A percentile compares a stretch with the other conserved stretches of the same genome.
These are phyloP conservation scores for Linum trigynum DNA, from an alignment of 345 rosid species.

Conservation along the genomic window DNA sequence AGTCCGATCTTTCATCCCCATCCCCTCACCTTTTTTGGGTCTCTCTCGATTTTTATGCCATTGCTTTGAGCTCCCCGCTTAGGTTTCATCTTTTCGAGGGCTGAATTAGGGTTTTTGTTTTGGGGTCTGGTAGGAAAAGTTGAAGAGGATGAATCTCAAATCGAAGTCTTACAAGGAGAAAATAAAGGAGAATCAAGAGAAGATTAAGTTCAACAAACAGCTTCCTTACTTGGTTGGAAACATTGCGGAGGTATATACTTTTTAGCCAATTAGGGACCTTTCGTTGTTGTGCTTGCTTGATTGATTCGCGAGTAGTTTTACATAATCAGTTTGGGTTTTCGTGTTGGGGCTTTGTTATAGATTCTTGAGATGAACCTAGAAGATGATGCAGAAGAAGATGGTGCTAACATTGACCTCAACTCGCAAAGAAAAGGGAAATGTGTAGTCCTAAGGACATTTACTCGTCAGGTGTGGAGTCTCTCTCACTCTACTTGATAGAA, in stretches of 20 bases:
- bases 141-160: conserved; percentile 76
- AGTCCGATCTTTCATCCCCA: conserved; percentile 7
- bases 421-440: conserved; percentile 98
- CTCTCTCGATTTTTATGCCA: neutral
- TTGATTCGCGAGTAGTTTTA: neutral
- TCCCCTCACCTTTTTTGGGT: neutral
- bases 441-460: conserved; percentile 92
- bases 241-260: conserved; percentile 70
- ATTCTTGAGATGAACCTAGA: conserved; percentile 96
- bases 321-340: too few species aligned
- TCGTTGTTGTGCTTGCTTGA: neutral
- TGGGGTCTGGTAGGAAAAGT: conserved; percentile 48
- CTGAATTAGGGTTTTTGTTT: neutral
- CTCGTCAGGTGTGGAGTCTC: conserved; percentile 59
- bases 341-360: conserved; percentile 19
- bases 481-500: neutral
- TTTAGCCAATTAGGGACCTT: too few species aligned
- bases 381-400: conserved; percentile 99
- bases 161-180: conserved; percentile 86
- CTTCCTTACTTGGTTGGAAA: conserved; percentile 97
- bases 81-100: neutral
- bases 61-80: neutral
- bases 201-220: conserved; percentile 97
- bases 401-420: conserved; percentile 97
- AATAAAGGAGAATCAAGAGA: conserved; percentile 94